A percentile compares a stretch with the other conserved stretches of the same genome.
These are phyloP conservation scores for Lichtheimia ornata DNA, from an alignment of 371 early-diverging fungal species.

Conservation along the genomic window DNA sequence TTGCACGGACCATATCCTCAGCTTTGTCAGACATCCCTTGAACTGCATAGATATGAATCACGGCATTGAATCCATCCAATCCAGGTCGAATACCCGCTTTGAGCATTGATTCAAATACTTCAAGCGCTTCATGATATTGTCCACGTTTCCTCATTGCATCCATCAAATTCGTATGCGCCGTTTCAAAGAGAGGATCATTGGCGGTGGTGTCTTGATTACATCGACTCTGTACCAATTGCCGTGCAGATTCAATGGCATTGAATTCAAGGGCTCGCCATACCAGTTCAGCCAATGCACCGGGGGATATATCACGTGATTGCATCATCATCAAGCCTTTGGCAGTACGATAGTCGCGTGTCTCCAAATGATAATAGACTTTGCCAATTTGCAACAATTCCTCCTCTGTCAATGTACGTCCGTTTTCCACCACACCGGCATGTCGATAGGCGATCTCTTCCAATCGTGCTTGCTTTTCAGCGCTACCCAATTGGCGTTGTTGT, in stretches of 20 bases:
- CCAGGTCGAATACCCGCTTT: slow-evolving; percentile 33
- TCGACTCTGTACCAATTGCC: slow-evolving; percentile 15
- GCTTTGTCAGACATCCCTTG: slow-evolving; percentile 37
- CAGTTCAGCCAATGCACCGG: slow-evolving; percentile 6
- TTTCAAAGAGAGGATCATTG: slow-evolving; percentile 10
- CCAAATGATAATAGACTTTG: slow-evolving; percentile 20
- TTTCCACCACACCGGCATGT: slow-evolving; percentile 17
- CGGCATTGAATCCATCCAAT: slow-evolving; percentile 44
- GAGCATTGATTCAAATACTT: slow-evolving; percentile 43
- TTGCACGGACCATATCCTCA: slow-evolving; percentile 32
- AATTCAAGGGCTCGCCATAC: slow-evolving; percentile 12
- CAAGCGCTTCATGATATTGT: slow-evolving; percentile 32
- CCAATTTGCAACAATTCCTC: slow-evolving; percentile 28
- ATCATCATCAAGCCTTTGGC: slow-evolving; percentile 10
- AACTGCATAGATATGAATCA: slow-evolving; percentile 47
- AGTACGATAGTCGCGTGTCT: neutral
- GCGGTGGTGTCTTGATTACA: neutral
- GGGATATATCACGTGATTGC: slow-evolving; percentile 1
- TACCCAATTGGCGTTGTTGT: slow-evolving; percentile 18
- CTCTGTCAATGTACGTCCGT: slow-evolving; percentile 23
- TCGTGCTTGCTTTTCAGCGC: slow-evolving; percentile 22
- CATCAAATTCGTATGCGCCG: slow-evolving; percentile 34
- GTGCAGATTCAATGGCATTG: slow-evolving; percentile 22
- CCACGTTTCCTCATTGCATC: slow-evolving; percentile 22
- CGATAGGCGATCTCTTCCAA: slow-evolving; percentile 23